Base-by-base conservation (phyloP, 495 filamentous ascomycete species). In the Penicillium cataractarum region DNA sequence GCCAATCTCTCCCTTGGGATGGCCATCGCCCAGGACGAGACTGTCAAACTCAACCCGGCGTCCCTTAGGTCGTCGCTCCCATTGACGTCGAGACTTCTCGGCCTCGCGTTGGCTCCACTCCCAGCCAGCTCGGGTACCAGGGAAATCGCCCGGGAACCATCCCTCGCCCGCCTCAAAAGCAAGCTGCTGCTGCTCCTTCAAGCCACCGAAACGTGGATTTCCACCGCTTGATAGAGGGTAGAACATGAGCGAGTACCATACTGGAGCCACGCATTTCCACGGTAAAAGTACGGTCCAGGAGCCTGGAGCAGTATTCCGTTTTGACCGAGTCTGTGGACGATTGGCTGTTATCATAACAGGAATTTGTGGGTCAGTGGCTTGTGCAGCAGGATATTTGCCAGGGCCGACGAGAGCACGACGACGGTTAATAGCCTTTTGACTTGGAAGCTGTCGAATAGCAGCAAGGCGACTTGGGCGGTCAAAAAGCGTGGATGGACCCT, bases 141-240 rank as follows among this genome's bases (percentile, higher is more conserved):
- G 92, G 60, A 86, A 93, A 73, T 98, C 95, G 26, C 85, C 91
- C 0, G 95, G 95, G 71, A 97, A 99, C 87, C 89, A 96, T 12
- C 90, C 85, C 32, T 80, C 78, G 1, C 85, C 86, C n/a, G 85
- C 82, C 72, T 97, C 92, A 69, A 96, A 97, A 9, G 86, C 79
- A 35, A 97, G 78, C 73, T 99, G 96, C 57, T 88, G 81, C 55
- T 87, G 81, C 72, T 98, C 89, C 27, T 90, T 82, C 29, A 97
- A 65, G 3, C 95, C 94, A 19, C 92, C 94, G 65, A 97, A 92
- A 31, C 89, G 82, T 9, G 90, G 86, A 49, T 90, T 92, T 2
- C 90, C 86, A 26, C 92, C 90, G 12, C 87, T 89, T 3, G 90
- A 91, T 2, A 96, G 80, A 0, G 93, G 92, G 69, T 90, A 94